Evolutionary conservation across 768 basidiomycete genomes (phyloP).

Genomic region (Cystobasidium ongulense): DNA sequence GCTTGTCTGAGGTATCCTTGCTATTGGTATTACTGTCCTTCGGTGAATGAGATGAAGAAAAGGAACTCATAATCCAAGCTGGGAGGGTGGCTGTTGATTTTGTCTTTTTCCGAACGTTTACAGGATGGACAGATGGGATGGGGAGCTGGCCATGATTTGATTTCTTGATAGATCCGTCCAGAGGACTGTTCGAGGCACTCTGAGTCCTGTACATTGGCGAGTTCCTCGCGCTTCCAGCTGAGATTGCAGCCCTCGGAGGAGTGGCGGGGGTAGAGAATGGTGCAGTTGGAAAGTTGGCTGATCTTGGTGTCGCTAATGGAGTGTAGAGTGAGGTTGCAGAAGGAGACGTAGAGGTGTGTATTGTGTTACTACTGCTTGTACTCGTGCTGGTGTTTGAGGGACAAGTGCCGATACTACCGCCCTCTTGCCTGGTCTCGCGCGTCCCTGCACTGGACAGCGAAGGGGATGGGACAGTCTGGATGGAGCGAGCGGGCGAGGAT

Average conservation of each 20-base stretch:
- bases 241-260: not conserved
- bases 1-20: not conserved
- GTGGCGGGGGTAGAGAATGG: conserved; percentile 2
- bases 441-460: too few relatives aligned
- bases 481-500: not conserved
- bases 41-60: not conserved
- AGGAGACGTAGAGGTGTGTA: not conserved
- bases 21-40: not conserved
- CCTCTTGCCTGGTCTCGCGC: too few relatives aligned
- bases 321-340: not conserved
- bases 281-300: not conserved
- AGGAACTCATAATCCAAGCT: not conserved
- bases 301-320: not conserved
- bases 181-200: not conserved
- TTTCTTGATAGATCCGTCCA: not conserved
- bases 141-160: not conserved
- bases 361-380: too few relatives aligned
- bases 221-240: not conserved
- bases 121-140: not conserved
- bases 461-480: too few relatives aligned
- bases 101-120: not conserved
- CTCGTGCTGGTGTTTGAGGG: too few relatives aligned
- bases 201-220: not conserved
- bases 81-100: conserved; percentile 11
- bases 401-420: too few relatives aligned